Percentiles rank a stretch among this genome's conserved stretches.
phyloP scores from a whole-genome alignment of 2,329 filamentous ascomycete genomes.

The Apiospora arundinis region DNA sequence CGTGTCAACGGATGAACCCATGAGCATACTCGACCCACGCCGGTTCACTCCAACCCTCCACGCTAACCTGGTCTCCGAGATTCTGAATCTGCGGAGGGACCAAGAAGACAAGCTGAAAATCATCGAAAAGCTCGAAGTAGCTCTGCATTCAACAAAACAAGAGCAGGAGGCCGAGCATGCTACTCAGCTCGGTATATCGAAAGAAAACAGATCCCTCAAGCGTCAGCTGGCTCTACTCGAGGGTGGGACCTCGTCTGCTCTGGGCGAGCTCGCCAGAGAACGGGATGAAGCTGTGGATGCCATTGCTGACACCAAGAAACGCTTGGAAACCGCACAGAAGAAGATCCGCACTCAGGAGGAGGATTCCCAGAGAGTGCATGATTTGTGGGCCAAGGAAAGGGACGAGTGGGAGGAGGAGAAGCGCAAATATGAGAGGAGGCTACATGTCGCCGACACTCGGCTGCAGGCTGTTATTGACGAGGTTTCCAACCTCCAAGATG shows the following conservation, averaged over 20 bases:
- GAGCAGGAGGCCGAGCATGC: conserved; percentile 77
- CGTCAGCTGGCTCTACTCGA: conserved; percentile 87
- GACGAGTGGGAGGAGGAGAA: conserved; percentile 85
- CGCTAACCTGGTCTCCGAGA: conserved; percentile 93
- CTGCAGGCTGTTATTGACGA: conserved; percentile 87
- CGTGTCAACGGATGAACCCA: conserved; percentile 68
- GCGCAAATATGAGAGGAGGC: conserved; percentile 79
- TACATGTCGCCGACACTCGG: conserved; percentile 89
- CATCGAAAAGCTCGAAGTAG: conserved; percentile 83
- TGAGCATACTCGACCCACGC: conserved; percentile 82
- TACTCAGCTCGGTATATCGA: conserved; percentile 66
- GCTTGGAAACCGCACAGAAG: conserved; percentile 79
- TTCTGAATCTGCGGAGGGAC: conserved; percentile 83
- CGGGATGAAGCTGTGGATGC: conserved; percentile 82
- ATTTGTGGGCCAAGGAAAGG: conserved; percentile 84
- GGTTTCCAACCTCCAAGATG: conserved; percentile 72
- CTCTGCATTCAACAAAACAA: conserved; percentile 71
- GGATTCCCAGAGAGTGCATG: conserved; percentile 77
- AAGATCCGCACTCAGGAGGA: conserved; percentile 82
- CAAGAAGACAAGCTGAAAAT: conserved; percentile 87
- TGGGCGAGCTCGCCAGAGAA: conserved; percentile 84
- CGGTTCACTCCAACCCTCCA: conserved; percentile 95
- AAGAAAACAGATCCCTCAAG: conserved; percentile 81
- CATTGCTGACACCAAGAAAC: conserved; percentile 73
- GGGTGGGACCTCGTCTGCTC: conserved; percentile 83